These are phyloP conservation scores for Aspergillus sp. DNA, from an alignment of 2,329 filamentous ascomycete genomes.

Conservation along the genomic window DNA sequence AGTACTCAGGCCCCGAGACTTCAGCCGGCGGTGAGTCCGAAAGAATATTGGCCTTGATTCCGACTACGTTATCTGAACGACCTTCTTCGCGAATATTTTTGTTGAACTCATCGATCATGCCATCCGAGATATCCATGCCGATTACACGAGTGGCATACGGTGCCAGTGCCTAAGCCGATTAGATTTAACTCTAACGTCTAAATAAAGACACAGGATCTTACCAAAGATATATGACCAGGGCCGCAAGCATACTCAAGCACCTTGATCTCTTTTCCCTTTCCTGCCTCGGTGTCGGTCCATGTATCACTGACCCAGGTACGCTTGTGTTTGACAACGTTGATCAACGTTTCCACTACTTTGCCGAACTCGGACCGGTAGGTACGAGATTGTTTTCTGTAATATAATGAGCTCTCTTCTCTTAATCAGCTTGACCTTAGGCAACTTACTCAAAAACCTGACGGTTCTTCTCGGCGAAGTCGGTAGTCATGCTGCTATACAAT, in stretches of 20 bases:
- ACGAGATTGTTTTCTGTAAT: conserved; percentile 1
- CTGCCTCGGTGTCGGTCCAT: conserved; percentile 42
- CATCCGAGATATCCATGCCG: conserved; percentile 69
- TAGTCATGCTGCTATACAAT: neutral
- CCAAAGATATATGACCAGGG: conserved; percentile 64
- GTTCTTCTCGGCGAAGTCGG: conserved; percentile 8
- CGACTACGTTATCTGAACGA: conserved; percentile 55
- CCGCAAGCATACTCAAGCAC: conserved; percentile 77
- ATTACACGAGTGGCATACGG: conserved; percentile 63
- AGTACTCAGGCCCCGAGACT: conserved; percentile 62
- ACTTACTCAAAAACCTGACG: conserved; percentile 10
- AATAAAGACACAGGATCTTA: conserved; percentile 36
- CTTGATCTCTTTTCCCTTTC: conserved; percentile 41
- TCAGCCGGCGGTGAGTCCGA: conserved; percentile 51
- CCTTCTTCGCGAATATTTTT: conserved; percentile 53
- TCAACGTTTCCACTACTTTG: conserved; percentile 2
- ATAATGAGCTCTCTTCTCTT: neutral
- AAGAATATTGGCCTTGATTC: conserved; percentile 59
- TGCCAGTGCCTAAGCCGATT: conserved; percentile 50
- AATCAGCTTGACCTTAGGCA: neutral
- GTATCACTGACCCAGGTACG: conserved; percentile 63
- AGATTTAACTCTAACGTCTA: neutral
- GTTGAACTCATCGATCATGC: conserved; percentile 71
- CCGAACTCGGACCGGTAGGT: conserved; percentile 2
- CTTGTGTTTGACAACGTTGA: conserved; percentile 24